Base-by-base conservation (phyloP, 345 rosid species). In the Citrus unshiu region DNA sequence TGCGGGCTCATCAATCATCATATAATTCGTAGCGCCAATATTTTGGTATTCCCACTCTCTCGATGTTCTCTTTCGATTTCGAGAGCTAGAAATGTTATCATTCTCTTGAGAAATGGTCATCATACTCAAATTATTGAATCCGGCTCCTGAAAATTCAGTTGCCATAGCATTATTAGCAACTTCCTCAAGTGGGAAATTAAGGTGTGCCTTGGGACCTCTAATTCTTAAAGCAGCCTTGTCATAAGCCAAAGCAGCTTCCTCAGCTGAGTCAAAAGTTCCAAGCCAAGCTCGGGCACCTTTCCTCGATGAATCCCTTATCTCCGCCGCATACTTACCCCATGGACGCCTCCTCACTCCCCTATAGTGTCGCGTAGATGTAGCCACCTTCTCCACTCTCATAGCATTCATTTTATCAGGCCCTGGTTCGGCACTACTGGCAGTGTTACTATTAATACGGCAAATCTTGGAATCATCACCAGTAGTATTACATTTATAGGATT, bases 321-420 rank as follows among this genome's bases (percentile, higher is more conserved):
- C 97, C 0, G 98, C 98, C 7, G 97, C 98, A 18, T 85, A 93
- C 75, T 92, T 95, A 1, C 98, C 98, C 98, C 97, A 93, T 0
- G 96, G 98, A 79, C 97, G 85, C 73, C 92, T 81, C 78, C 98
- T 74, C 25, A 93, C 98, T 62, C 98, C 98, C 30, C 98, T 75
- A 81, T 87, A 93, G 43, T 91, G 97, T 68, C 80, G 85, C 35
- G 85, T 73, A 30, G 75, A 82, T 46, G 85, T 73, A 34, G 75
- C 77, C 74, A 66, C 80, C 77, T 73, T 81, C 21, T 80, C 78
- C 14, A 3, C 73, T 34, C 72, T 81, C 57, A 54, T 82, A 1
- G 37, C 78, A 49, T 80, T 79, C 73, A 66, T 57, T 39, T 60
- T 57, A 34, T 60, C 13, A 0, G 79, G 74, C 70, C 64, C 74